Evolutionary conservation across 2,329 filamentous ascomycete genomes (phyloP), one percentile per base, ranked within the genome.

Genomic region (Beauveria rudraprayagi): DNA sequence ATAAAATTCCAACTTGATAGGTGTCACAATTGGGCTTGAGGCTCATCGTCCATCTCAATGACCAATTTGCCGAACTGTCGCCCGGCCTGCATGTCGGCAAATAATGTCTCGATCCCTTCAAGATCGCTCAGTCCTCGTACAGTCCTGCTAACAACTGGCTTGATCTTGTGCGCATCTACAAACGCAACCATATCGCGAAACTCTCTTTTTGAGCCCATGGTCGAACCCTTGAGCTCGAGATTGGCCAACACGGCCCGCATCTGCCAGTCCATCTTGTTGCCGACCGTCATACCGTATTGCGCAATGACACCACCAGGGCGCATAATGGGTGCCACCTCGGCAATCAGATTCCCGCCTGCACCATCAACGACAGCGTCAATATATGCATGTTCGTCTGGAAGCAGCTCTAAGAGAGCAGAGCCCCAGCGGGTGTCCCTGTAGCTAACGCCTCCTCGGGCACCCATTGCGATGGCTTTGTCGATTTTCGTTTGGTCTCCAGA

Each of bases 1-100:
- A 17, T 47, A 2, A 2, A 4, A 6, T 46, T 14, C 4, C 19
- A 47, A 53, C 8, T 14, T 9, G 22, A 26, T 10, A 11, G 14
- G 16, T 34, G 7, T 66, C 72, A 81, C 62, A 81, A 64, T 66
- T 77, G 81, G 3, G 77, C 69, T 14, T 69, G 60, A 1, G 66
- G 65, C 9, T 69, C 72, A 6, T 66, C 64, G 22, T 71, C 79
- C 67, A 92, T 82, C 67, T 90, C 84, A 65, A 97, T 83, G 1
- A 97, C 91, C 67, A 97, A 73, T 76, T 97, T 97, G 11, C 93
- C 94, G 77, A 97, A 96, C 74, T 97, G 93, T 63, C 77, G 86
- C 0, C 88, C 91, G 5, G 85, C 83, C 71, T 90, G 91, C 85
- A 97, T 96, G 54, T 96, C 92, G 47, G 90, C 86, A 71, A 96